Conservation (phyloP, 179 eudicot genomes). For the Silene coronaria region DNA sequence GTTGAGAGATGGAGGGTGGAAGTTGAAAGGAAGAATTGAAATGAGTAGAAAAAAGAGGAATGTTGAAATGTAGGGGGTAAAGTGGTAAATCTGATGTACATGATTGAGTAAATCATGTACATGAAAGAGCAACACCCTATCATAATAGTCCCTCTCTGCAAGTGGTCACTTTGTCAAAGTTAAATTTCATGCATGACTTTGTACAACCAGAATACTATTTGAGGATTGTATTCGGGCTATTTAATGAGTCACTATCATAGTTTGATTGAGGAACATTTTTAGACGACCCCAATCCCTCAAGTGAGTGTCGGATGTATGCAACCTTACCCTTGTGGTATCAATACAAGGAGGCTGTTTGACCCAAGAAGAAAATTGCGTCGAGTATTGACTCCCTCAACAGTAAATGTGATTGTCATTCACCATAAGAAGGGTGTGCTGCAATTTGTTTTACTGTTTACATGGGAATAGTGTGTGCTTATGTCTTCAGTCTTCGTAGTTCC, state of each 20-base stretch:
- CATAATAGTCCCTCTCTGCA: not conserved
- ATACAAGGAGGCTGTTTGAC: too few species aligned
- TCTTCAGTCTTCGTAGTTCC: not conserved
- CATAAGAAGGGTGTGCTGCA: not conserved
- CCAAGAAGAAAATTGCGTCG: too few species aligned
- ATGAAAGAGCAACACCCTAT: too few species aligned
- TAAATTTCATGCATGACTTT: not conserved
- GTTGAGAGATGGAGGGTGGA: too few species aligned
- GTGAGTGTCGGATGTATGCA: too few species aligned
- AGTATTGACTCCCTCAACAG: not conserved
- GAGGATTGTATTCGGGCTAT: not conserved
- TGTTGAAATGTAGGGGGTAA: too few species aligned
- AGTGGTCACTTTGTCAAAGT: not conserved
- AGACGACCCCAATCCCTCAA: not conserved
- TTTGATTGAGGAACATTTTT: not conserved
- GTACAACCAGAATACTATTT: not conserved
- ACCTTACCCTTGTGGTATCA: too few species aligned
- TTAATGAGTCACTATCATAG: not conserved
- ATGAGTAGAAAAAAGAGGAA: too few species aligned
- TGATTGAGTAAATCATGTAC: too few species aligned
- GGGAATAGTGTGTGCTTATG: not conserved
- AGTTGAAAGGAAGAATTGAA: too few species aligned
- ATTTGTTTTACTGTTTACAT: conserved; percentile 1
- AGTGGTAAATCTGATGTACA: too few species aligned
- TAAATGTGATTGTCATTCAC: not conserved